Conservation (phyloP, 2,329 filamentous ascomycete species). For the Scopulariopsis brevicaulis region DNA sequence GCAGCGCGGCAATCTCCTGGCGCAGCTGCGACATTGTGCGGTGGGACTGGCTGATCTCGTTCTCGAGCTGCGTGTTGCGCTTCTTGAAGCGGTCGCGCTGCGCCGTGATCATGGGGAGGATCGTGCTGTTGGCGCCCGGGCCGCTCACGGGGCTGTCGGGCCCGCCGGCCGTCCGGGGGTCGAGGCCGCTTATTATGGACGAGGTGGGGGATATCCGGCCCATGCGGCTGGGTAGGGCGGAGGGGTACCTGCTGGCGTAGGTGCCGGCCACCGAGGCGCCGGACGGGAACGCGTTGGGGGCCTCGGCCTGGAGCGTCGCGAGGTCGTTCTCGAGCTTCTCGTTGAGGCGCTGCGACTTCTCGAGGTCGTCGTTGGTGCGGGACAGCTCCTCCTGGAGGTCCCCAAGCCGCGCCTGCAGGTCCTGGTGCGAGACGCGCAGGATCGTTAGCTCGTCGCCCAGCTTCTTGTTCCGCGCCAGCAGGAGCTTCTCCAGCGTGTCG, state of each 20-base stretch:
- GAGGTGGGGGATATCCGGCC: slow-evolving; percentile 79
- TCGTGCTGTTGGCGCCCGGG: slow-evolving; percentile 44
- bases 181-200: slow-evolving; percentile 96
- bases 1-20: slow-evolving; percentile 81
- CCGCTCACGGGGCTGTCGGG: slow-evolving; percentile 42
- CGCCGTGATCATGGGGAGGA: slow-evolving; percentile 95
- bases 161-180: slow-evolving; percentile 45
- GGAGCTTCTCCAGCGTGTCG: slow-evolving; percentile 80
- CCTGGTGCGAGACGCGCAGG: slow-evolving; percentile 85
- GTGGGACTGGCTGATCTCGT: slow-evolving; percentile 78
- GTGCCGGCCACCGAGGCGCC: slow-evolving; percentile 90
- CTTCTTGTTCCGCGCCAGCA: slow-evolving; percentile 93
- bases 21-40: slow-evolving; percentile 73
- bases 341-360: slow-evolving; percentile 74
- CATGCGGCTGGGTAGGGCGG: slow-evolving; percentile 48
- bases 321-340: slow-evolving; percentile 88
- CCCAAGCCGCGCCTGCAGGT: slow-evolving; percentile 71
- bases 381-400: slow-evolving; percentile 76
- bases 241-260: slow-evolving; percentile 69
- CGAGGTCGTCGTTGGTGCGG: slow-evolving; percentile 72
- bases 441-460: slow-evolving; percentile 87
- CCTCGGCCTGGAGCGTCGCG: slow-evolving; percentile 74
- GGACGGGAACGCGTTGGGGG: slow-evolving; percentile 72
- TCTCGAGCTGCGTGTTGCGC: slow-evolving; percentile 81
- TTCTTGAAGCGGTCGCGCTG: slow-evolving; percentile 98